A percentile compares a stretch with the other conserved stretches of the same genome.
phyloP scores from a whole-genome alignment of 192 early-diverging fungal genomes.

The Coemansia sp. region DNA sequence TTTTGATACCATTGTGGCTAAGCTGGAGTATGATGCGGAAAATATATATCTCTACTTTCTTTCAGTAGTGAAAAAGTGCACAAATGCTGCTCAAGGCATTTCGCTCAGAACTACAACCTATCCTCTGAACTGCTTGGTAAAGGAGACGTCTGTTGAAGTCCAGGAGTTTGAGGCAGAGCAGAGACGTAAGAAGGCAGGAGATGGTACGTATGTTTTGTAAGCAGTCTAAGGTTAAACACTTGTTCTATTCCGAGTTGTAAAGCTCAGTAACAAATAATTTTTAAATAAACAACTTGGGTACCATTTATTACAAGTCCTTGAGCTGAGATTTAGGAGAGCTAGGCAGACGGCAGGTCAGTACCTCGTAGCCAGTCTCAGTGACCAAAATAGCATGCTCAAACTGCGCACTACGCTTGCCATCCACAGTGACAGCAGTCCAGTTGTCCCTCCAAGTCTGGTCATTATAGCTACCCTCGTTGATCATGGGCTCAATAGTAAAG shows the following conservation, averaged over 20 bases:
- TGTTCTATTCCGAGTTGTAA: not conserved
- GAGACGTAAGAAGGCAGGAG: no score
- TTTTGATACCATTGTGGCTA: no score
- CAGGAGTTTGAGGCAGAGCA: no score
- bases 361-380: slow-evolving; percentile 89
- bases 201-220: no score
- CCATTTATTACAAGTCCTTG: slow-evolving; percentile 7
- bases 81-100: no score
- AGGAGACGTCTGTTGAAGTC: no score
- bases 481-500: slow-evolving; percentile 99
- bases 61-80: no score
- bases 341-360: slow-evolving; percentile 65
- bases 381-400: slow-evolving; percentile 97
- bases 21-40: no score
- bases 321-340: slow-evolving; percentile 44
- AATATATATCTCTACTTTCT: no score
- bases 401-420: slow-evolving; percentile 95
- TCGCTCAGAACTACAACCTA: no score
- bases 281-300: not conserved
- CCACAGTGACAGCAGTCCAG: slow-evolving; percentile 90
- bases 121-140: no score
- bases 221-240: no score
- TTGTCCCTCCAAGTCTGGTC: slow-evolving; percentile 77
- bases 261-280: not conserved
- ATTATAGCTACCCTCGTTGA: slow-evolving; percentile 80